These are phyloP conservation scores for Mycena vitilis DNA, from an alignment of 768 basidiomycete genomes.

Conservation along the genomic window DNA sequence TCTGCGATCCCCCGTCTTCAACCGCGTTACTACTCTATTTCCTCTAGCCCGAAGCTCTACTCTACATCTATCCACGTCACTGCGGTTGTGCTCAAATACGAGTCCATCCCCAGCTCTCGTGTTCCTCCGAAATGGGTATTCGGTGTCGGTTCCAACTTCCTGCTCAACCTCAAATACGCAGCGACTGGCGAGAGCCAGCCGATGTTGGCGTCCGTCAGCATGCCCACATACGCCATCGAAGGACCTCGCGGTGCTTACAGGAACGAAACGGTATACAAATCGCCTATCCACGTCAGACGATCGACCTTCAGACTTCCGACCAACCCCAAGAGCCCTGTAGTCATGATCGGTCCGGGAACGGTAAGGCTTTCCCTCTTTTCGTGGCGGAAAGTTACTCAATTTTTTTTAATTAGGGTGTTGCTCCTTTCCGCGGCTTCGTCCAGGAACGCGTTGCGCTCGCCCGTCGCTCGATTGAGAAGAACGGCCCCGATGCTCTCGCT, in stretches of 20 bases:
- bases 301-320: conserved; percentile 98
- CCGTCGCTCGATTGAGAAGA: conserved; percentile 94
- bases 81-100: conserved; percentile 93
- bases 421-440: conserved; percentile 98
- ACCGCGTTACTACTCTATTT: conserved; percentile 98
- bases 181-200: conserved; percentile 67
- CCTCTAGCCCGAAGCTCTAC: conserved; percentile 93
- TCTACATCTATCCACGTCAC: conserved; percentile 95
- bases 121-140: conserved; percentile 77
- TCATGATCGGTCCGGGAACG: conserved; percentile 99
- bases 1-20: conserved; percentile 94
- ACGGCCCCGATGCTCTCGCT: conserved; percentile 89
- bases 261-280: conserved; percentile 77
- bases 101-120: conserved; percentile 67
- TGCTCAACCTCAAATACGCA: conserved; percentile 90
- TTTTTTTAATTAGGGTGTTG: conserved; percentile 97
- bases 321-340: conserved; percentile 97
- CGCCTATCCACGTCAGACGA: conserved; percentile 93
- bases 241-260: conserved; percentile 92
- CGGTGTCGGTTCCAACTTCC: conserved; percentile 95
- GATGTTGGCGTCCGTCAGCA: conserved; percentile 51
- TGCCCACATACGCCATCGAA: conserved; percentile 86
- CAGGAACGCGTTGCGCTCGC: conserved; percentile 98
- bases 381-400: conserved; percentile 8
- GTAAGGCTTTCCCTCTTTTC: conserved; percentile 60